Conservation (phyloP, 2,329 filamentous ascomycete genomes). For the Talaromyces piceae region DNA sequence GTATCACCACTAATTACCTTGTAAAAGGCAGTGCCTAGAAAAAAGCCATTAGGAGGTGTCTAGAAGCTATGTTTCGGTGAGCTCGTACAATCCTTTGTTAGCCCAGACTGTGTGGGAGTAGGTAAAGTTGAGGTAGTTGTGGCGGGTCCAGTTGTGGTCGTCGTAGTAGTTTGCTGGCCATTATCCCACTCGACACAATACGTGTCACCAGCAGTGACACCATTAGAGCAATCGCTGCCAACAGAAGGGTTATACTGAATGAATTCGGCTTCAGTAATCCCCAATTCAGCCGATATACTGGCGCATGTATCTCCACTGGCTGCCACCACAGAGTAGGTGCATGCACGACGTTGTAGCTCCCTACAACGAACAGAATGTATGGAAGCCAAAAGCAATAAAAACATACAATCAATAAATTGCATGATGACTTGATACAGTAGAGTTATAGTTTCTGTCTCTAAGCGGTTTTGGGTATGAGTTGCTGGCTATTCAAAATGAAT, state of each 20-base stretch:
- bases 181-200: neutral
- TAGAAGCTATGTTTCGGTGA: neutral
- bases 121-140: neutral
- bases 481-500: too few species aligned
- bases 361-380: neutral
- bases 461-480: too few species aligned
- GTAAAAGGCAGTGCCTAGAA: neutral
- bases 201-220: neutral
- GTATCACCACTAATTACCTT: constrained; percentile 2
- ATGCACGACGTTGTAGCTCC: neutral
- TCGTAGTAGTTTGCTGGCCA: neutral
- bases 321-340: neutral
- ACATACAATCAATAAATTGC: neutral
- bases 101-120: neutral
- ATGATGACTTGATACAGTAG: neutral
- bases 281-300: constrained; percentile 1
- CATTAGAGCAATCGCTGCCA: neutral
- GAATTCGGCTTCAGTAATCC: neutral
- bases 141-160: neutral
- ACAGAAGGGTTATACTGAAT: neutral
- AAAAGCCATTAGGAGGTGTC: neutral
- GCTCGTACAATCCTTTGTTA: neutral
- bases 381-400: neutral
- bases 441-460: neutral
- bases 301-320: constrained; percentile 1